Evolutionary conservation across 2,329 filamentous ascomycete species (phyloP).

Genomic region (Hymenoscyphus scutula): DNA sequence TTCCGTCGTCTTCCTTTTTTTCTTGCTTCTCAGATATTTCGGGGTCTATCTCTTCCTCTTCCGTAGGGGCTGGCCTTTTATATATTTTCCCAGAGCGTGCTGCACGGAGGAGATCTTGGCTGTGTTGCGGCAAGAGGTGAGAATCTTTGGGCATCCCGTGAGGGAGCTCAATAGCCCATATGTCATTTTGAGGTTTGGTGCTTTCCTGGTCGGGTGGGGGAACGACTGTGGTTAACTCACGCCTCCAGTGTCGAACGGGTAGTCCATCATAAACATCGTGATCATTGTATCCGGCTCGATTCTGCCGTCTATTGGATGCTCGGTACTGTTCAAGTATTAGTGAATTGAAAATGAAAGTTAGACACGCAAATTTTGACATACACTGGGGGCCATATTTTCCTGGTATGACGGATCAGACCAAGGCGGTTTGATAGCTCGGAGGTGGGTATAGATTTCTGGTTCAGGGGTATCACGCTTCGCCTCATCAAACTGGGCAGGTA

Average conservation of each 20-base stretch:
- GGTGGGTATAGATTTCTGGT: background rate
- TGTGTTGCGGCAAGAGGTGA: slow-evolving; percentile 72
- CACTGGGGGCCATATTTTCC: slow-evolving; percentile 14
- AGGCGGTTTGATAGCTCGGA: background rate
- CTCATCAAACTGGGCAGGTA: background rate
- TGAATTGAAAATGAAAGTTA: background rate
- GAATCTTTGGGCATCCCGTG: slow-evolving; percentile 83
- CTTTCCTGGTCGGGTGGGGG: slow-evolving; percentile 65
- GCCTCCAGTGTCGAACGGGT: slow-evolving; percentile 87
- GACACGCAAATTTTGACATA: slow-evolving; percentile 4
- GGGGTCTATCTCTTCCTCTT: slow-evolving; percentile 57
- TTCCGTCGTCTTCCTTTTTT: slow-evolving; percentile 55
- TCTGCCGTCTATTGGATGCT: slow-evolving; percentile 33
- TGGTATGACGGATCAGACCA: background rate
- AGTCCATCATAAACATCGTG: slow-evolving; percentile 57
- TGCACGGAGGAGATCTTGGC: slow-evolving; percentile 77
- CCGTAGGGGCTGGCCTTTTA: slow-evolving; percentile 63
- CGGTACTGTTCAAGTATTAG: slow-evolving; percentile 27
- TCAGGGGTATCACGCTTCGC: background rate
- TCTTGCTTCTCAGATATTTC: slow-evolving; percentile 50
- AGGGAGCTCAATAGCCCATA: slow-evolving; percentile 74
- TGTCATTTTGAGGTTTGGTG: slow-evolving; percentile 57
- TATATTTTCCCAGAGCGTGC: slow-evolving; percentile 75
- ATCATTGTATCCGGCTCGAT: slow-evolving; percentile 42
- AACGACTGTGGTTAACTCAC: slow-evolving; percentile 65